These are phyloP conservation scores for Suaeda aralocaspica DNA, from an alignment of 148 eudicot species.

Conservation along the genomic window DNA sequence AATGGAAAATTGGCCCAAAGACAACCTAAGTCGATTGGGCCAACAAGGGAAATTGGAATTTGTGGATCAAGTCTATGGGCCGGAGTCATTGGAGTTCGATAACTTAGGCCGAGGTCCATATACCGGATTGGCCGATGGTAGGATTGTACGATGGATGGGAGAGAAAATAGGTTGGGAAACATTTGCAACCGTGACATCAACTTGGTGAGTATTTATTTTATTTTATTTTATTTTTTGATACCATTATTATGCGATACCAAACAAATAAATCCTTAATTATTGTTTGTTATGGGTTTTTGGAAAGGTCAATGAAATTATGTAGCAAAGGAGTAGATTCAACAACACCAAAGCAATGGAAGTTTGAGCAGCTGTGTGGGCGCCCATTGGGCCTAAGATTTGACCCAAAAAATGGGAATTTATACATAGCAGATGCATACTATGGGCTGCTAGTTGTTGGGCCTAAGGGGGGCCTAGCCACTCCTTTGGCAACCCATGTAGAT, in stretches of 20 bases:
- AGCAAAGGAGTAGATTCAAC: slow-evolving; percentile 68
- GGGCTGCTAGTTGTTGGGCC: slow-evolving; percentile 85
- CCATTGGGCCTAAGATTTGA: slow-evolving; percentile 85
- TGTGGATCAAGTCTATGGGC: slow-evolving; percentile 74
- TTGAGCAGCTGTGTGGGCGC: slow-evolving; percentile 60
- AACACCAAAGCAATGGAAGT: slow-evolving; percentile 73
- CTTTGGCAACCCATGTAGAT: slow-evolving; percentile 53
- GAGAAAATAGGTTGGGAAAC: slow-evolving; percentile 68
- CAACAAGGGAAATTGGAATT: slow-evolving; percentile 51
- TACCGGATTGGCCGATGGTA: slow-evolving; percentile 79
- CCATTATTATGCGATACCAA: too few relatives aligned
- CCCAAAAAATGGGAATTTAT: slow-evolving; percentile 50
- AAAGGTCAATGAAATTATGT: slow-evolving; percentile 72
- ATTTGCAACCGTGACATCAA: slow-evolving; percentile 61
- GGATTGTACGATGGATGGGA: slow-evolving; percentile 80
- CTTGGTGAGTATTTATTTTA: slow-evolving; percentile 74
- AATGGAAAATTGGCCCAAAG: slow-evolving; percentile 67
- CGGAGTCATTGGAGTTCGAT: slow-evolving; percentile 86
- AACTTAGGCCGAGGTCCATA: slow-evolving; percentile 66
- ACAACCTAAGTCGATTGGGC: slow-evolving; percentile 65
- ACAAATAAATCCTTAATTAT: too few relatives aligned
- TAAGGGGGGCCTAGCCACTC: slow-evolving; percentile 71
- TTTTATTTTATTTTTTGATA: too few relatives aligned
- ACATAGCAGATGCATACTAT: slow-evolving; percentile 83
- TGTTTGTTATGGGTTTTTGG: background rate